phyloP scores from a whole-genome alignment of 108 stramenopile genomes.

The Parietichytrium sp. region DNA sequence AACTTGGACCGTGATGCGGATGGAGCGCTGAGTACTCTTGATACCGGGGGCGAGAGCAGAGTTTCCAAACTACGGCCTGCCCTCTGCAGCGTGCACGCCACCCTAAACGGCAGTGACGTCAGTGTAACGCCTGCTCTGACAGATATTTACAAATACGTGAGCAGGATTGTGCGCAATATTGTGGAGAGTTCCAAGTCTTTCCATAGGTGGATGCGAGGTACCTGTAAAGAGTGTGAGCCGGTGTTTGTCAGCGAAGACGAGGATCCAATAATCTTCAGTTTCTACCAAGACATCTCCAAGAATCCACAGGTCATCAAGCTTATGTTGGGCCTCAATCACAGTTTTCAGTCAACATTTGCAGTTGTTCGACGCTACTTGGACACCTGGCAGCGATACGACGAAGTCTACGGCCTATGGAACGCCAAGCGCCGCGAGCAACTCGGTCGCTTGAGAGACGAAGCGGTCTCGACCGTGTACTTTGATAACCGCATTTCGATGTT shows the following conservation, averaged over 20 bases:
- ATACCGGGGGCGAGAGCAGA: not conserved
- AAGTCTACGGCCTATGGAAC: constrained; percentile 65
- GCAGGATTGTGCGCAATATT: constrained; percentile 52
- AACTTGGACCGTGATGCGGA: constrained; percentile 18
- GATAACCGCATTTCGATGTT: constrained; percentile 55
- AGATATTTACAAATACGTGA: constrained; percentile 64
- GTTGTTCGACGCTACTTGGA: constrained; percentile 57
- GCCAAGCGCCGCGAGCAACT: constrained; percentile 52
- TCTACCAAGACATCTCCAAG: constrained; percentile 63
- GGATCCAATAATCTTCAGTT: constrained; percentile 62
- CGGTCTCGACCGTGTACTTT: constrained; percentile 53
- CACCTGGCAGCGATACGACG: constrained; percentile 63
- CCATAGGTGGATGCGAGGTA: constrained; percentile 69
- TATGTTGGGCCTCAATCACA: constrained; percentile 54
- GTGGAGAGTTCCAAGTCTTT: constrained; percentile 62
- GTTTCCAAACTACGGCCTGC: constrained; percentile 49
- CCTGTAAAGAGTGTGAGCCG: constrained; percentile 58
- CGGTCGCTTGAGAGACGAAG: constrained; percentile 59
- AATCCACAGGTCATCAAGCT: constrained; percentile 63
- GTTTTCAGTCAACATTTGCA: constrained; percentile 50
- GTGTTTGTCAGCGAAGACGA: constrained; percentile 57
- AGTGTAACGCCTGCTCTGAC: constrained; percentile 59
- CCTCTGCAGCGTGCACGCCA: constrained; percentile 54
- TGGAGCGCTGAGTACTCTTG: not conserved
- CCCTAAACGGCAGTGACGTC: constrained; percentile 62